Evolutionary conservation across 1,139 yeast genomes (phyloP).

Genomic region (Keqinozyma sinolaborantium): DNA sequence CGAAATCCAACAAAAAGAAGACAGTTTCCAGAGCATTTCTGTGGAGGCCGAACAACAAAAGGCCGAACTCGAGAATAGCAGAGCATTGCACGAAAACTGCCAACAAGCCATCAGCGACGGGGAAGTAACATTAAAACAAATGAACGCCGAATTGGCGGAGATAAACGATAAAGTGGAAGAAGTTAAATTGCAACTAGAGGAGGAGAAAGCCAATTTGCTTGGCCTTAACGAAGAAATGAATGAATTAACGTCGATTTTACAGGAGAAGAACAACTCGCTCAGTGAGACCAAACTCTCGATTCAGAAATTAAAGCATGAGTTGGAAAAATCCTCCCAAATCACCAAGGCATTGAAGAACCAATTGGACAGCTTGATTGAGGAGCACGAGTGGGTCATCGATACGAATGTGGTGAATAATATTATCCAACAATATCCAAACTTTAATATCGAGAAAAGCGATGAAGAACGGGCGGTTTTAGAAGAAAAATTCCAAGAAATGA

Average conservation of each 20-base stretch:
- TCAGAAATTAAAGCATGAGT: conserved; percentile 62
- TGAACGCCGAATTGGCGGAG: conserved; percentile 24
- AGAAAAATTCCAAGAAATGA: conserved; percentile 70
- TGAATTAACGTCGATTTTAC: conserved; percentile 54
- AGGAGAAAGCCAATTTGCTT: conserved; percentile 58
- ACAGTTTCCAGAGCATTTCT: conserved; percentile 58
- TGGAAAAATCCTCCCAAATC: conserved; percentile 52
- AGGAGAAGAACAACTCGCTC: conserved; percentile 47
- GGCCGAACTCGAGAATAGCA: conserved; percentile 48
- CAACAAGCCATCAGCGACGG: conserved; percentile 32
- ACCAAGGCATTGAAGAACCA: conserved; percentile 37
- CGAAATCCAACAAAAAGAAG: conserved; percentile 45
- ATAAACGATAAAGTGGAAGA: conserved; percentile 27
- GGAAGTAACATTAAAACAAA: conserved; percentile 23
- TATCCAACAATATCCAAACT: conserved; percentile 56
- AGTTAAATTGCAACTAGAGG: conserved; percentile 46
- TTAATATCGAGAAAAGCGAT: conserved; percentile 61
- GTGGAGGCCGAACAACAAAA: conserved; percentile 69
- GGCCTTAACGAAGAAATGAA: conserved; percentile 79
- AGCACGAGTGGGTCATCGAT: conserved; percentile 75
- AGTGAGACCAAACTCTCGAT: conserved; percentile 51
- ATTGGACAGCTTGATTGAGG: conserved; percentile 48
- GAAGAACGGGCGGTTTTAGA: conserved; percentile 54
- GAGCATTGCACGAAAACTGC: conserved; percentile 37
- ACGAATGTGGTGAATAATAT: conserved; percentile 51